Conservation (phyloP, 2,329 filamentous ascomycete genomes). For the Trichoderma sp. region DNA sequence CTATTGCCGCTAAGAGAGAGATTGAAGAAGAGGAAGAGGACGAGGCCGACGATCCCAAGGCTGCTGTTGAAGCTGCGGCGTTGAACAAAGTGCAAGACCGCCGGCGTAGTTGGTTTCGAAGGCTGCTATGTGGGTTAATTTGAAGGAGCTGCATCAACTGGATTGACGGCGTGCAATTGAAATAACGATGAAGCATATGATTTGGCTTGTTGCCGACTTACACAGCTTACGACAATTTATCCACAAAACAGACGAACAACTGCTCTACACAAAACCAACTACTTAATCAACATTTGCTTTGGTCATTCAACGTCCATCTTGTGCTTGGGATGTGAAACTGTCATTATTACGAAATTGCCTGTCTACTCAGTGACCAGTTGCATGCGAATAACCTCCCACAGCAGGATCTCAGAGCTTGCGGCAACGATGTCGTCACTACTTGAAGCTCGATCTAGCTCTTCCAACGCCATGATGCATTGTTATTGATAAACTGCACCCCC, state of each 20-base stretch:
- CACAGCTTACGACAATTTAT: neutral
- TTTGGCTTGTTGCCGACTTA: neutral
- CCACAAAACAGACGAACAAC: neutral
- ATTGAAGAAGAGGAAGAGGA: constrained; percentile 27
- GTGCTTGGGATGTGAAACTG: neutral
- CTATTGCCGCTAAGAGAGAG: constrained; percentile 30
- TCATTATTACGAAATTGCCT: neutral
- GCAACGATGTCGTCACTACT: neutral
- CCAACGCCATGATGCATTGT: neutral
- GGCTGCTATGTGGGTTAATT: constrained; percentile 30
- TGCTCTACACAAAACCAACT: neutral
- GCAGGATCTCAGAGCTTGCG: neutral
- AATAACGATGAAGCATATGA: neutral
- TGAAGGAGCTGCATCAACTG: neutral
- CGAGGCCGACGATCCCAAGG: constrained; percentile 22
- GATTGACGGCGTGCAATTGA: neutral
- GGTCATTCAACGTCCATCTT: neutral
- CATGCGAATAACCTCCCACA: neutral
- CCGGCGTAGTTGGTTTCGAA: constrained; percentile 26
- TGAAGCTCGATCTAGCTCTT: neutral
- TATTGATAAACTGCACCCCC: neutral
- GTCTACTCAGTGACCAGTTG: neutral
- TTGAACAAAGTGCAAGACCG: neutral
- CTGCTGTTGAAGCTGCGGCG: neutral
- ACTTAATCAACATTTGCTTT: neutral